Evolutionary conservation across 805 yeast genomes (phyloP).

Genomic region (Ogataea zsoltii): DNA sequence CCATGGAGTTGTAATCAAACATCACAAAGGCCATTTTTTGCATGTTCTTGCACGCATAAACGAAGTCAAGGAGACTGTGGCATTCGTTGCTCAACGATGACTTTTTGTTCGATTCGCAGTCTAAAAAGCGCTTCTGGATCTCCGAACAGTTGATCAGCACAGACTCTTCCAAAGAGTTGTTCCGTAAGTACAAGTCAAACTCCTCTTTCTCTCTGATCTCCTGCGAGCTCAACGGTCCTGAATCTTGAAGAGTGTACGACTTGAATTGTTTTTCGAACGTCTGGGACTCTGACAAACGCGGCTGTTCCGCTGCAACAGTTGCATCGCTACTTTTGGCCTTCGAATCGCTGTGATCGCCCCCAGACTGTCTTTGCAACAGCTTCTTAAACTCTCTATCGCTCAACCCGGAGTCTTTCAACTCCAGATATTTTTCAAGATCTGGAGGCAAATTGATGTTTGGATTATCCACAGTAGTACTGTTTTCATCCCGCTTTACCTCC

Average conservation of each 20-base stretch:
- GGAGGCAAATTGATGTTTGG: slow-evolving; percentile 19
- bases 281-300: neutral
- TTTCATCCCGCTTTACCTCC: neutral
- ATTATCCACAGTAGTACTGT: neutral
- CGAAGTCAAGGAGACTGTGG: slow-evolving; percentile 29
- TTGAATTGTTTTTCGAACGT: slow-evolving; percentile 9
- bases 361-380: slow-evolving; percentile 17
- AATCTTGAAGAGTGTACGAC: slow-evolving; percentile 11
- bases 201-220: slow-evolving; percentile 17
- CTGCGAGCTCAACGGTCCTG: slow-evolving; percentile 11
- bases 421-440: slow-evolving; percentile 29
- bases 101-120: slow-evolving; percentile 27
- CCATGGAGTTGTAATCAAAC: slow-evolving; percentile 35
- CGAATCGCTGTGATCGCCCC: no score
- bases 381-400: slow-evolving; percentile 36
- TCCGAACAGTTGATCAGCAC: slow-evolving; percentile 37
- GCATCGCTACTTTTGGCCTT: no score
- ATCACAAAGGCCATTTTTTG: slow-evolving; percentile 34
- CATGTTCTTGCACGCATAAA: slow-evolving; percentile 31
- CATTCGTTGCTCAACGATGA: slow-evolving; percentile 27
- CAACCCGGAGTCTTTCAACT: slow-evolving; percentile 26
- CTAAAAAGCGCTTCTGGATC: slow-evolving; percentile 28
- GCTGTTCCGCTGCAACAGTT: neutral
- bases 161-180: slow-evolving; percentile 29
- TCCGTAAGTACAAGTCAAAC: slow-evolving; percentile 32